A percentile compares a stretch with the other conserved stretches of the same genome.
Evolutionary conservation across 192 early-diverging fungal species (phyloP).

Genomic region (Funneliformis mosseae): DNA sequence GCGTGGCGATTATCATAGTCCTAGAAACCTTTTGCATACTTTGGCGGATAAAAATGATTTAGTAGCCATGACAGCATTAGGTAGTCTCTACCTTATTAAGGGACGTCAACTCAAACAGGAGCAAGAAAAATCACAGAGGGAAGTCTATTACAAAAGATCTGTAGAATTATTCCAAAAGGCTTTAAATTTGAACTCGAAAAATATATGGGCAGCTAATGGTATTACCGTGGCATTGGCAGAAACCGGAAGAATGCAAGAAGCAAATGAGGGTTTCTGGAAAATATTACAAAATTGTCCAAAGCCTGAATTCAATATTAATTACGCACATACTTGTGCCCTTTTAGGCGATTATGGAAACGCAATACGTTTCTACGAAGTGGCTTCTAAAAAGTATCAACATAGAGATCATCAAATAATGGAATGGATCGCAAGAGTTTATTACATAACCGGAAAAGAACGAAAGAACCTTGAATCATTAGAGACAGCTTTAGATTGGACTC

Average conservation of each 20-base stretch:
- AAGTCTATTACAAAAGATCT: conserved; percentile 66
- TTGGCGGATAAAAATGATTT: conserved; percentile 58
- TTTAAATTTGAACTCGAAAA: conserved; percentile 51
- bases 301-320: conserved; percentile 13
- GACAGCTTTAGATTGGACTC: conserved; percentile 53
- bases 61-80: conserved; percentile 73
- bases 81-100: conserved; percentile 60
- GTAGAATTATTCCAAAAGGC: conserved; percentile 82
- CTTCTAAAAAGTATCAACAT: conserved; percentile 55
- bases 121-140: conserved; percentile 68
- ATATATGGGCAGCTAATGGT: conserved; percentile 83
- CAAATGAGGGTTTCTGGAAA: conserved; percentile 62
- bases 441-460: conserved; percentile 61
- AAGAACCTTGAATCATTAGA: conserved; percentile 66
- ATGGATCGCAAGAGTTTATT: conserved; percentile 61
- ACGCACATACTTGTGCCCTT: conserved; percentile 10
- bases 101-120: conserved; percentile 63
- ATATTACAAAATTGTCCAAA: conserved; percentile 38
- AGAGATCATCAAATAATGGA: conserved; percentile 54
- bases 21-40: conserved; percentile 63
- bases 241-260: conserved; percentile 58
- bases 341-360: not conserved
- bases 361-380: conserved; percentile 61
- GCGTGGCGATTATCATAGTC: conserved; percentile 54
- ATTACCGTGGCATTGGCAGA: conserved; percentile 85